phyloP scores from a whole-genome alignment of 257 asterid genomes.

The Hygrophila difformis region DNA sequence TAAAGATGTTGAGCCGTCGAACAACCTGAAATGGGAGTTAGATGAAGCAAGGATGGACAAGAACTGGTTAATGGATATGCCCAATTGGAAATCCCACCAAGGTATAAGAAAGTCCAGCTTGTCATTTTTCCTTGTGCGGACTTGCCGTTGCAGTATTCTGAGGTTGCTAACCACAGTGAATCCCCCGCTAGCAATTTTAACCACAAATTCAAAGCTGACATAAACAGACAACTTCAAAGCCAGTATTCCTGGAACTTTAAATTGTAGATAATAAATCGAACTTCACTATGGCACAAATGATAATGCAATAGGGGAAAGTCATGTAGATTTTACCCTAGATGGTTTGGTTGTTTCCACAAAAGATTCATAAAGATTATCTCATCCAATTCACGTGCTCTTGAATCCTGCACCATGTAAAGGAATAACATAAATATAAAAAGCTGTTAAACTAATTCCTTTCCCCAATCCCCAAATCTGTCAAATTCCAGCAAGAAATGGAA shows the following conservation, averaged over 20 bases:
- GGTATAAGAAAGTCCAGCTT: constrained; percentile 85
- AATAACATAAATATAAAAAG: too few relatives aligned
- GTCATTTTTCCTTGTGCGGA: constrained; percentile 68
- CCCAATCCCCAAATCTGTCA: too few relatives aligned
- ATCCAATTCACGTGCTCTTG: constrained; percentile 54
- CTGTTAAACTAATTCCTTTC: too few relatives aligned
- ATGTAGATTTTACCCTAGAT: constrained; percentile 65
- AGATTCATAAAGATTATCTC: constrained; percentile 59
- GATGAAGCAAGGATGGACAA: constrained; percentile 84
- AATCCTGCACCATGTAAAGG: too few relatives aligned
- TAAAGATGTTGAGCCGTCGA: too few relatives aligned
- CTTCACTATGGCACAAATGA: too few relatives aligned
- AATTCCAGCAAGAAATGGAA: too few relatives aligned
- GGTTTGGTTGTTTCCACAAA: constrained; percentile 92
- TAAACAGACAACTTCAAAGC: constrained; percentile 79
- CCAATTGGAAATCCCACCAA: constrained; percentile 97
- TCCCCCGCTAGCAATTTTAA: constrained; percentile 66
- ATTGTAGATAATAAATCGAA: too few relatives aligned
- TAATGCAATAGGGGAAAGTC: too few relatives aligned
- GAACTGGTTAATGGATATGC: constrained; percentile 86
- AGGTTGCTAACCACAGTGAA: constrained; percentile 86
- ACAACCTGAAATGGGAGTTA: constrained; percentile 92
- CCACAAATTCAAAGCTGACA: constrained; percentile 25
- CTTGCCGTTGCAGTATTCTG: constrained; percentile 88
- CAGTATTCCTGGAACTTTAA: constrained; percentile 65